Base-by-base conservation (phyloP, 345 rosid species). In the Zanthoxylum bungeanum region DNA sequence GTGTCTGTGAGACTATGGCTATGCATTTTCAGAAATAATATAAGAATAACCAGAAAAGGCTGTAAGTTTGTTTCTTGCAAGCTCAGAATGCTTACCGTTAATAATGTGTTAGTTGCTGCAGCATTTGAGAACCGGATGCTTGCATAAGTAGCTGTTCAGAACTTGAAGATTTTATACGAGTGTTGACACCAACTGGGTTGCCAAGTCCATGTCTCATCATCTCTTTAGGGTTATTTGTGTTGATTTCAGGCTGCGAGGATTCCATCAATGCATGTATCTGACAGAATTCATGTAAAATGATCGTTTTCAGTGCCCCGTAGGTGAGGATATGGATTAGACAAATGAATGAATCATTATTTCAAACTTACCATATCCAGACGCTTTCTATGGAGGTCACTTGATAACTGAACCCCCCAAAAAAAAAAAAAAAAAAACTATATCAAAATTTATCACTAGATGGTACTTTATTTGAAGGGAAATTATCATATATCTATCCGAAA, bases 31-130 rank as follows among this genome's bases (percentile, higher is more conserved):
- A n/a, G n/a, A n/a, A n/a, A n/a, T n/a, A n/a, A n/a, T n/a, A n/a
- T n/a, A n/a, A n/a, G n/a, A n/a, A n/a, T n/a, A 55, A 53, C 17
- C 5, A 37, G 0, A n/a, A 51, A 28, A 17, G 25, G 52, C 59
- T 9, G 7, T 2, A 36, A 61, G 50, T 65, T 40, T 25, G 58
- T 53, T 50, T 28, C 21, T 31, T 33, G 28, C 19, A 55, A 68
- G 39, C n/a, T 68, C 14, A 59, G 42, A 4, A 67, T 34, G 60
- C 81, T 73, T 72, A 83, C 86, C 78, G 47, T 84, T 81, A 88
- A 78, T 85, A 95, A 34, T 91, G 95, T 53, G 98, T 92, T 74
- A 90, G 82, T 65, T 85, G 97, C 80, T 85, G 96, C 79, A 88
- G 82, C 86, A 92, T 86, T 76, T 87, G 99, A 77, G 93, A 79